phyloP scores from a whole-genome alignment of 2,329 filamentous ascomycete species.

The Graphium sp. region DNA sequence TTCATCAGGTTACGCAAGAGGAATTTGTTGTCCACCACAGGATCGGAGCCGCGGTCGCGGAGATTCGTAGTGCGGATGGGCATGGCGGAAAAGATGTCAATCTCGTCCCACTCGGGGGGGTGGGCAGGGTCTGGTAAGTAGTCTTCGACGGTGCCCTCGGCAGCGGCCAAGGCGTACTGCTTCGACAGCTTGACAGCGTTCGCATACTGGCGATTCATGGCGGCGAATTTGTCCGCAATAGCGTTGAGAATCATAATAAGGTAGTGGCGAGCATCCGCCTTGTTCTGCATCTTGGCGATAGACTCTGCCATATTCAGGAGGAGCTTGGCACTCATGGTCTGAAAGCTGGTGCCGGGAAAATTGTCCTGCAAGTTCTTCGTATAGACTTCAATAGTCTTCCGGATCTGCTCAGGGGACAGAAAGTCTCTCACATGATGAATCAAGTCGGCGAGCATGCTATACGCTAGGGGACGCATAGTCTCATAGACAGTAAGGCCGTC shows the following conservation, averaged over 20 bases:
- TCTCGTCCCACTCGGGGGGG: constrained; percentile 90
- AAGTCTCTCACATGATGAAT: constrained; percentile 93
- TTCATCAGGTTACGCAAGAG: constrained; percentile 94
- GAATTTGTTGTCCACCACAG: constrained; percentile 93
- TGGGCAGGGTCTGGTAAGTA: constrained; percentile 71
- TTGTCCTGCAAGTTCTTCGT: constrained; percentile 91
- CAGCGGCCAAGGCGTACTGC: constrained; percentile 53
- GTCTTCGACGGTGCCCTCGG: constrained; percentile 47
- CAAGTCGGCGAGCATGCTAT: constrained; percentile 94
- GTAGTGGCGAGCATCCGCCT: constrained; percentile 86
- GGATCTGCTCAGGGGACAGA: constrained; percentile 79
- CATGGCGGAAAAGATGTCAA: constrained; percentile 90
- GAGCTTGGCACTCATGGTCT: constrained; percentile 97
- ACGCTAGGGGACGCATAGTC: constrained; percentile 86
- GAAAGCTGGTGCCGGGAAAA: constrained; percentile 94
- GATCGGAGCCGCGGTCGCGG: constrained; percentile 74
- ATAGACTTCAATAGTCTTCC: constrained; percentile 91
- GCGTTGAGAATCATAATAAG: constrained; percentile 95
- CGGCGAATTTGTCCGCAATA: constrained; percentile 93
- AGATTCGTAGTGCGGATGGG: constrained; percentile 84
- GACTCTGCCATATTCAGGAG: constrained; percentile 96
- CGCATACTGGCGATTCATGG: constrained; percentile 91
- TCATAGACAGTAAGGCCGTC: constrained; percentile 95
- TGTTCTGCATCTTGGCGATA: constrained; percentile 86
- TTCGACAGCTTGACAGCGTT: constrained; percentile 91